phyloP scores from a whole-genome alignment of 352 stramenopile genomes.

The Halophytophthora polymorphica region DNA sequence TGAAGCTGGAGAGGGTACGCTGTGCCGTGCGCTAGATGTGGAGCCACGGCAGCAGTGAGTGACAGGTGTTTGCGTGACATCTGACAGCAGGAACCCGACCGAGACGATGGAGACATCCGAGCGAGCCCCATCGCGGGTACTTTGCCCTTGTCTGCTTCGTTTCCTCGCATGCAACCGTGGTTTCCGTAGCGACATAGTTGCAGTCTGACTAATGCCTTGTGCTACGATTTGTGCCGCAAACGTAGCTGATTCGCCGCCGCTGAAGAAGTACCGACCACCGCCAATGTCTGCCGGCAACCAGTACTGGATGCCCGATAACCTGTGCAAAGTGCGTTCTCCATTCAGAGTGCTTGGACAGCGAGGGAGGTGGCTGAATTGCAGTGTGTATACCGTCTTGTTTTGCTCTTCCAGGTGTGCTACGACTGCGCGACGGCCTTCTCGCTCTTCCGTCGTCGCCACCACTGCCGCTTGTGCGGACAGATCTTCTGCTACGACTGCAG shows the following conservation, averaged over 20 bases:
- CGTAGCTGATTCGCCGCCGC: conserved; percentile 12
- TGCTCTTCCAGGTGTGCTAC: conserved; percentile 61
- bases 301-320: conserved; percentile 86
- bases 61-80: background rate
- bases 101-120: conserved; percentile 5
- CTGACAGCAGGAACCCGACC: conserved; percentile 17
- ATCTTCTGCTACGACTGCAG: conserved; percentile 88
- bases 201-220: no score
- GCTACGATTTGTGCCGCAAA: conserved; percentile 4
- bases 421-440: conserved; percentile 78
- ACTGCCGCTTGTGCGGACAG: conserved; percentile 82
- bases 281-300: conserved; percentile 46
- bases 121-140: conserved; percentile 2
- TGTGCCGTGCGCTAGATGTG: no score
- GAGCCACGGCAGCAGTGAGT: background rate
- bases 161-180: no score
- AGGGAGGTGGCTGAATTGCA: background rate
- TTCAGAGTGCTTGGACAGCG: background rate
- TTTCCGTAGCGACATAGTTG: no score
- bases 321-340: conserved; percentile 60
- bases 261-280: conserved; percentile 26
- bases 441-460: conserved; percentile 80
- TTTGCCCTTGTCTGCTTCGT: no score
- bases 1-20: background rate
- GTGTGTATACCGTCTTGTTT: background rate